These are phyloP conservation scores for Entomophthora muscae DNA, from an alignment of 371 early-diverging fungal species.

Conservation along the genomic window DNA sequence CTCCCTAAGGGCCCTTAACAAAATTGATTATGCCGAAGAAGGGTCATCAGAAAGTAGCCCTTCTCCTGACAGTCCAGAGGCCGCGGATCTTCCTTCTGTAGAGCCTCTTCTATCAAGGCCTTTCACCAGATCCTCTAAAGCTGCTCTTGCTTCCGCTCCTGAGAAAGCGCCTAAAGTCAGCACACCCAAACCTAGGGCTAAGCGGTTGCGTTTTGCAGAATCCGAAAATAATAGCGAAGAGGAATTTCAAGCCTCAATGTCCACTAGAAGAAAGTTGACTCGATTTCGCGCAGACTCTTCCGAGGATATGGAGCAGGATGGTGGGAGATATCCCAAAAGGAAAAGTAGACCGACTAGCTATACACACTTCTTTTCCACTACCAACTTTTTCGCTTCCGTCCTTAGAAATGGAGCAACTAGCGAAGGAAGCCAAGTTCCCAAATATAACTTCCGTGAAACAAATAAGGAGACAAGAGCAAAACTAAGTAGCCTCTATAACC, in stretches of 20 bases:
- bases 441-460: background rate
- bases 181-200: background rate
- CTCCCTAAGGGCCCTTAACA: background rate
- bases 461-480: background rate
- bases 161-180: background rate
- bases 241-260: background rate
- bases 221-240: background rate
- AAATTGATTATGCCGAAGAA: background rate
- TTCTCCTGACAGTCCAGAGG: background rate
- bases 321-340: background rate
- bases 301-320: background rate
- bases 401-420: background rate
- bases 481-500: background rate
- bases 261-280: background rate
- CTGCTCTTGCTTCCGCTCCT: background rate
- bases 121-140: too few relatives aligned
- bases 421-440: background rate
- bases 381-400: background rate
- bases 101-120: background rate
- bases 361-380: background rate
- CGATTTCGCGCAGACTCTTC: background rate
- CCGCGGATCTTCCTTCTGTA: background rate
- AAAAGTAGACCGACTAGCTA: background rate
- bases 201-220: background rate
- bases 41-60: background rate